Conservation (phyloP, 768 basidiomycete genomes). For the Coprinopsis cinerea region DNA sequence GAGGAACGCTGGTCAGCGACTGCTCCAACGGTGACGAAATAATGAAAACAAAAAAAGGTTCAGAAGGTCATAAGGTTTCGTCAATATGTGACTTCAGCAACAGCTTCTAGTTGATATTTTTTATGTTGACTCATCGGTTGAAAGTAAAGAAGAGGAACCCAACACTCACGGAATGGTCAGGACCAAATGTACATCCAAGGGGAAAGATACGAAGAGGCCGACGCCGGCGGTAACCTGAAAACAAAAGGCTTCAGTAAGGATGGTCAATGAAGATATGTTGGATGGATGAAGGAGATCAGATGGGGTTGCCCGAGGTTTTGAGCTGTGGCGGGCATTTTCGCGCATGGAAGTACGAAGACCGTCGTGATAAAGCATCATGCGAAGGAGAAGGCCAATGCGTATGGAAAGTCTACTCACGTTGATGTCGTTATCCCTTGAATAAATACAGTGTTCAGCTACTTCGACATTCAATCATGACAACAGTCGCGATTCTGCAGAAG, state of each 20-base stretch:
- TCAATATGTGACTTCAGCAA: conserved; percentile 72
- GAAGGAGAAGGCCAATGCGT: conserved; percentile 20
- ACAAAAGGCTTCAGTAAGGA: too few relatives aligned
- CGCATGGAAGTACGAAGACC: conserved; percentile 82
- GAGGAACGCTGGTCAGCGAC: not conserved
- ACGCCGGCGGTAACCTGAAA: not conserved
- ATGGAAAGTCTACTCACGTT: not conserved
- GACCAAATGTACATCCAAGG: not conserved
- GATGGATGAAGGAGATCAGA: conserved; percentile 42
- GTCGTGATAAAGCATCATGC: conserved; percentile 83
- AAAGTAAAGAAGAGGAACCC: conserved; percentile 4
- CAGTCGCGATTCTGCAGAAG: too few relatives aligned
- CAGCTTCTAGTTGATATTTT: conserved; percentile 86
- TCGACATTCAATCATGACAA: too few relatives aligned
- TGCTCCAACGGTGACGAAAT: not conserved
- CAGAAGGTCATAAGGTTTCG: conserved; percentile 36
- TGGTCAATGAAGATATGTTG: conserved; percentile 2
- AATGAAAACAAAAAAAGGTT: conserved; percentile 14
- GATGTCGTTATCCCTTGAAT: not conserved
- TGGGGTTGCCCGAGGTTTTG: conserved; percentile 75
- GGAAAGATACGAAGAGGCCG: not conserved
- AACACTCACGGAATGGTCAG: conserved; percentile 7
- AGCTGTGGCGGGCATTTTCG: conserved; percentile 95
- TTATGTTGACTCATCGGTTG: conserved; percentile 40
- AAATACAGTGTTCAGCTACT: too few relatives aligned